These are phyloP conservation scores for Pythium graminicola DNA, from an alignment of 352 stramenopile species.

Conservation along the genomic window DNA sequence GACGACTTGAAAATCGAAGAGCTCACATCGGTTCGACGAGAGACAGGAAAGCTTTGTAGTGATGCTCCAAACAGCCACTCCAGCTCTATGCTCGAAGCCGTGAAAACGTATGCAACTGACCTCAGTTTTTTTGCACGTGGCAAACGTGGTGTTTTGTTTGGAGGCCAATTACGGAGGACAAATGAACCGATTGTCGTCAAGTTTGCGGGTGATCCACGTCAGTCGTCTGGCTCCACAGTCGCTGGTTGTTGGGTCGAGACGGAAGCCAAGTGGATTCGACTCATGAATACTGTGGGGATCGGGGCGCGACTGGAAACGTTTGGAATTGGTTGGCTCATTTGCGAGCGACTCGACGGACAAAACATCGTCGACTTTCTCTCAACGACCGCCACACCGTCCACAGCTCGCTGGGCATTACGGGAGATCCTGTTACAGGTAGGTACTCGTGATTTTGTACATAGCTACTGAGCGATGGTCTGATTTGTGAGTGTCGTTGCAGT, in stretches of 20 bases:
- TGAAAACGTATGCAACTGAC: slow-evolving; percentile 19
- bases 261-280: slow-evolving; percentile 50
- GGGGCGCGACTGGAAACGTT: slow-evolving; percentile 36
- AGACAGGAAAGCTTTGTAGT: neutral
- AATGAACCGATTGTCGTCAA: slow-evolving; percentile 41
- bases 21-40: slow-evolving; percentile 30
- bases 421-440: slow-evolving; percentile 63
- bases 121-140: slow-evolving; percentile 58
- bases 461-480: neutral
- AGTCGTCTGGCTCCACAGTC: slow-evolving; percentile 21
- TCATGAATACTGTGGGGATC: slow-evolving; percentile 58
- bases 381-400: slow-evolving; percentile 23
- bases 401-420: slow-evolving; percentile 43
- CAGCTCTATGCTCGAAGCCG: slow-evolving; percentile 4
- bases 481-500: slow-evolving; percentile 24
- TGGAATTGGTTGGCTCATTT: slow-evolving; percentile 52
- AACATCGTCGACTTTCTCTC: slow-evolving; percentile 60
- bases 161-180: slow-evolving; percentile 24
- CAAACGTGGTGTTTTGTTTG: slow-evolving; percentile 58
- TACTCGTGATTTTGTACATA: neutral
- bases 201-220: slow-evolving; percentile 24
- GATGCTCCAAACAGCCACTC: neutral
- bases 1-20: slow-evolving; percentile 42
- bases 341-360: slow-evolving; percentile 45
- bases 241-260: slow-evolving; percentile 35